A percentile compares a stretch with the other conserved stretches of the same genome.
phyloP scores from a whole-genome alignment of 225 moss, liverwort and hornwort genomes.

The Marchantia paleacea region DNA sequence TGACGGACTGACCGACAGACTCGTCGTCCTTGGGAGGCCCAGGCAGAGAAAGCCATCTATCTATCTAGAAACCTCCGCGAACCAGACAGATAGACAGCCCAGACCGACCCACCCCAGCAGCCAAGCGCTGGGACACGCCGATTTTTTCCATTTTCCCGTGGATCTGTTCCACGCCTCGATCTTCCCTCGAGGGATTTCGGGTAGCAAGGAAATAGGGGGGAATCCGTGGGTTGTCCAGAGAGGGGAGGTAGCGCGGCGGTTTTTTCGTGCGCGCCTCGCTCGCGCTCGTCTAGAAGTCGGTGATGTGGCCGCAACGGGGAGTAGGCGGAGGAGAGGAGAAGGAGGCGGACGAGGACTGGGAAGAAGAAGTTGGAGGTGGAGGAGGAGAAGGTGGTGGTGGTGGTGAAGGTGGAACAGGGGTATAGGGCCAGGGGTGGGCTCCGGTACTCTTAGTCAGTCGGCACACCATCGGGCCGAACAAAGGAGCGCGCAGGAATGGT shows the following conservation, averaged over 20 bases:
- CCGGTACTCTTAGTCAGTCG: not conserved
- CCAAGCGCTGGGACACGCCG: not conserved
- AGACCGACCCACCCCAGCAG: conserved; percentile 7
- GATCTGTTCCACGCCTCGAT: conserved; percentile 24
- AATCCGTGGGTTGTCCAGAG: conserved; percentile 18
- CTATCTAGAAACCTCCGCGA: conserved; percentile 26
- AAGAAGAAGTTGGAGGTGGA: not conserved
- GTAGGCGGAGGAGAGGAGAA: conserved; percentile 21
- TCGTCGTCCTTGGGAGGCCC: conserved; percentile 22
- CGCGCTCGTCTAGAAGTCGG: conserved; percentile 21
- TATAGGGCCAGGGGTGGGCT: not conserved
- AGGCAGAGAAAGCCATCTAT: conserved; percentile 20
- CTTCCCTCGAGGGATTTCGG: conserved; percentile 32
- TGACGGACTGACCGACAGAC: conserved; percentile 24
- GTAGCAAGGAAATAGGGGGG: conserved; percentile 10
- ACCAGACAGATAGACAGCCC: conserved; percentile 15
- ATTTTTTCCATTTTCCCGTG: conserved; percentile 10
- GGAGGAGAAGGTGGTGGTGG: not conserved
- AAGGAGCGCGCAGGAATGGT: conserved; percentile 18
- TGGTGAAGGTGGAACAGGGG: conserved; percentile 5
- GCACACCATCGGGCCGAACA: conserved; percentile 1
- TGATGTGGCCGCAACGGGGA: conserved; percentile 28
- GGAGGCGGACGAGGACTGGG: conserved; percentile 15
- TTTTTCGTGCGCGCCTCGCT: conserved; percentile 29
- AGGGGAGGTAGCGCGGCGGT: conserved; percentile 25